Evolutionary conservation across 352 stramenopile species (phyloP).

Genomic region (Pythium periplocum): DNA sequence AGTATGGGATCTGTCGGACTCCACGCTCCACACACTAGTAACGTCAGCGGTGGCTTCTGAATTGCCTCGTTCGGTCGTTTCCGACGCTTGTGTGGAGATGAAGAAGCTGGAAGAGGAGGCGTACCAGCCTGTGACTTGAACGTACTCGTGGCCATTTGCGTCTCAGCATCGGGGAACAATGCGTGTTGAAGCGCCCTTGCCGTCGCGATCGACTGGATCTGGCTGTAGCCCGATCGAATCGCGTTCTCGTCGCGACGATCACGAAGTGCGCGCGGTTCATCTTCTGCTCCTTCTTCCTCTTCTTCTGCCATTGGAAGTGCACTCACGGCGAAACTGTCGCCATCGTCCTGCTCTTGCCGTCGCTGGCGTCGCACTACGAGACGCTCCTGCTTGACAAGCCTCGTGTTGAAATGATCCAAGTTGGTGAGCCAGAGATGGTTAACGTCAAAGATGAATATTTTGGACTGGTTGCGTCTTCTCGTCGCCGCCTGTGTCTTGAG

Average conservation of each 20-base stretch:
- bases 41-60: slow-evolving; percentile 36
- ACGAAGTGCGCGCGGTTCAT: slow-evolving; percentile 23
- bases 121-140: too few species aligned
- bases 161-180: slow-evolving; percentile 21
- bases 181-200: slow-evolving; percentile 48
- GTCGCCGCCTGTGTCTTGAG: slow-evolving; percentile 51
- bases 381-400: slow-evolving; percentile 11
- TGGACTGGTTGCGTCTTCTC: slow-evolving; percentile 63
- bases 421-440: slow-evolving; percentile 91
- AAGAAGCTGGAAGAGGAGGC: not conserved
- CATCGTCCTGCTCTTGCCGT: slow-evolving; percentile 1
- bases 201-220: slow-evolving; percentile 74
- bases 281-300: slow-evolving; percentile 5
- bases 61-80: slow-evolving; percentile 5
- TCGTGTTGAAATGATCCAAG: slow-evolving; percentile 81
- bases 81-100: slow-evolving; percentile 7
- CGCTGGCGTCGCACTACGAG: slow-evolving; percentile 7
- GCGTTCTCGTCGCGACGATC: slow-evolving; percentile 48
- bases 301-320: not conserved
- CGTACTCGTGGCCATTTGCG: not conserved
- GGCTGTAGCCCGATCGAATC: slow-evolving; percentile 62
- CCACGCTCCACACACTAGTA: slow-evolving; percentile 54
- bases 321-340: not conserved
- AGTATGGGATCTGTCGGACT: slow-evolving; percentile 13
- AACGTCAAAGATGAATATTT: slow-evolving; percentile 85